Base-by-base conservation (phyloP, 352 stramenopile species). In the Thalassiosira ordinaria region DNA sequence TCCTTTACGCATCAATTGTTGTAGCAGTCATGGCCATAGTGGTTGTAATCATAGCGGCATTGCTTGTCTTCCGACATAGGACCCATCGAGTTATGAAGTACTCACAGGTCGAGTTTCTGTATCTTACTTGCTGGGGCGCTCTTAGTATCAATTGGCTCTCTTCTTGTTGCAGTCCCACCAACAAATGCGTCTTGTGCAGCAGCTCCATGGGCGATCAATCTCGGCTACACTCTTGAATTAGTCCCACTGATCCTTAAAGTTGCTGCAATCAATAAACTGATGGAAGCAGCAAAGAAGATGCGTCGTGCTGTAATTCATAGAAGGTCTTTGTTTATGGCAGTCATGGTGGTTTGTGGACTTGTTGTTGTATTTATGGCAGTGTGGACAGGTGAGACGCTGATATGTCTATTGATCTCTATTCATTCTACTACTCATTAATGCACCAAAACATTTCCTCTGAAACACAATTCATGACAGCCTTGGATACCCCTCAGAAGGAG, bases 221-320 rank as follows among this genome's bases (percentile, higher is more conserved):
- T 89, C 4, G 82, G 78, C 1, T 86, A 85, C 44, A 80, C 71
- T 37, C 26, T 89, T 24, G 73, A 68, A 16, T 37, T 89, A 22
- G 69, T 86, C 16, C 82, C 82, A 35, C 39, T 89, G 1, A 62
- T 89, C 41, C 66, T 86, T 16, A 89, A 89, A 47, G 52, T 89
- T 24, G 47, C 68, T 11, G 77, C 82, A 5, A 82, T 89, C 41
- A 84, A 89, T 59, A 29, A 62, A 33, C 8, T 89, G 0, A 56
- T 81, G 24, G 13, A 70, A 8, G 65, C 57, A 2, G 46, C 67
- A 4, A 46, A 57, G 27, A 60, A 61, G 39, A 61, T 60, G 41
- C 13, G 22, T 14, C 33, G 33, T 41, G 11, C 33, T 11, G 11
- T 11, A 11, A 11, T 41, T 41, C 11, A 11, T 41, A 41, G 11